Evolutionary conservation across 2,329 filamentous ascomycete species (phyloP), one percentile per base, ranked within the genome.

Genomic region (Metarhizium sp.): DNA sequence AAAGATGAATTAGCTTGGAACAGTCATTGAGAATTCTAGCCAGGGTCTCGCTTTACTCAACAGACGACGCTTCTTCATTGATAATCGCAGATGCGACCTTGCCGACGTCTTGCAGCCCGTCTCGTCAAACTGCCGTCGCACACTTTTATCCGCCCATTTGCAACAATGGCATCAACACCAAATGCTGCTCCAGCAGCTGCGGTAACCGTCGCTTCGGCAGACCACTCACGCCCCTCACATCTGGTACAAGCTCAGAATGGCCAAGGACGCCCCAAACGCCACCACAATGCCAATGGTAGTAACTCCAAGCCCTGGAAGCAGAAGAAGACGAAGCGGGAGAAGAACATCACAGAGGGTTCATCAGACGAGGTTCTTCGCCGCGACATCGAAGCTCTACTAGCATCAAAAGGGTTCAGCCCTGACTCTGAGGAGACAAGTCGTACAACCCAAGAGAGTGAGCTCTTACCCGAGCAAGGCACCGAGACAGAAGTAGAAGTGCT

Each of bases 401-500:
- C 68, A 51, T 74, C 71, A 47, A 70, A 79, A 36, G 72, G 67
- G 18, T 25, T 52, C 30, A 36, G 32, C 40, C 29, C 34, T 2
- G 25, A 50, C 10, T 40, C 50, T 8, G 57, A 60, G 60, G 56
- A 57, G 57, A 57, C 66, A 5, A 63, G 66, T 20, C 60, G 61
- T 29, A 60, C 65, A 62, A 60, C 60, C 42, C 65, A 68, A 6
- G 66, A 67, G 4, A 59, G 57, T 2, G 67, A 69, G 30, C 56
- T 66, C 1, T 72, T 91, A 2, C 87, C 88, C 1, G 81, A 86
- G 60, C 76, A 77, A 43, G 87, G 87, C 57, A 80, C 83, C 6
- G 89, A 95, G 67, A 82, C 94, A 45, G 86, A 96, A 53, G 81
- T 97, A 45, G 84, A 87, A n/a, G 85, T 97, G 56, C 71, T 84